Conservation (phyloP, 2,329 filamentous ascomycete genomes). For the Dichotomopilus funicola region DNA sequence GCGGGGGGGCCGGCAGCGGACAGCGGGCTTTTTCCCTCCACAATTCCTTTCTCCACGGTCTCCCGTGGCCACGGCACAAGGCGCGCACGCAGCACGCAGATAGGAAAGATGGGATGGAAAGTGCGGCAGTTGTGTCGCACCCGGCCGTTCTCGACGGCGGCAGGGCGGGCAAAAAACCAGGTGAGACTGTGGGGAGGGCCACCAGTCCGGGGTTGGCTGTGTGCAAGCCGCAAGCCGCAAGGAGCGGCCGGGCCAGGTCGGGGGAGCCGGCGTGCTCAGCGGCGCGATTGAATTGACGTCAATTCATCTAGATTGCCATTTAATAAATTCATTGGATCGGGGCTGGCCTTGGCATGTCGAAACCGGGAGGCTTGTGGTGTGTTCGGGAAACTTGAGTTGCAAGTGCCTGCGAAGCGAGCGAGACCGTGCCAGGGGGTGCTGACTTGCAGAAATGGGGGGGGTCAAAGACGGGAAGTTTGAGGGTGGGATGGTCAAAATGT, state of each 20-base stretch:
- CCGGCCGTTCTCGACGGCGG: slow-evolving; percentile 18
- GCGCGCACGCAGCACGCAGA: slow-evolving; percentile 10
- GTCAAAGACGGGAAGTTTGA: not conserved
- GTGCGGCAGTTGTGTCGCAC: slow-evolving; percentile 26
- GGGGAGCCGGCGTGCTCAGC: slow-evolving; percentile 11
- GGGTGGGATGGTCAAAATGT: not conserved
- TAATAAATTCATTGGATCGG: slow-evolving; percentile 24
- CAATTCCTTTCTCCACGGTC: slow-evolving; percentile 1
- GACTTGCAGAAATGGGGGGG: not conserved
- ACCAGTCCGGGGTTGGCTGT: slow-evolving; percentile 9
- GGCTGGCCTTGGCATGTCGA: slow-evolving; percentile 21
- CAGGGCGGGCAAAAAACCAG: slow-evolving; percentile 14
- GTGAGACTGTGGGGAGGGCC: slow-evolving; percentile 18
- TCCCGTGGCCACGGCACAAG: slow-evolving; percentile 17
- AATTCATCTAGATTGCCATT: slow-evolving; percentile 26
- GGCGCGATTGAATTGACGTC: slow-evolving; percentile 23
- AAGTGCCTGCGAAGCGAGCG: slow-evolving; percentile 1
- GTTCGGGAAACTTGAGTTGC: not conserved
- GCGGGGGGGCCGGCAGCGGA: too few species aligned
- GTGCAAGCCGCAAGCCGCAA: not conserved
- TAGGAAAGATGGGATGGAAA: slow-evolving; percentile 1
- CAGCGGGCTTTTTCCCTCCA: slow-evolving; percentile 17
- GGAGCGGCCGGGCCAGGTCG: slow-evolving; percentile 8
- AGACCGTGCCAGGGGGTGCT: slow-evolving; percentile 1
- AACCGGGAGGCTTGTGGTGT: slow-evolving; percentile 12